phyloP scores from a whole-genome alignment of 305 asterid genomes.

The Fraxinus dipetala region DNA sequence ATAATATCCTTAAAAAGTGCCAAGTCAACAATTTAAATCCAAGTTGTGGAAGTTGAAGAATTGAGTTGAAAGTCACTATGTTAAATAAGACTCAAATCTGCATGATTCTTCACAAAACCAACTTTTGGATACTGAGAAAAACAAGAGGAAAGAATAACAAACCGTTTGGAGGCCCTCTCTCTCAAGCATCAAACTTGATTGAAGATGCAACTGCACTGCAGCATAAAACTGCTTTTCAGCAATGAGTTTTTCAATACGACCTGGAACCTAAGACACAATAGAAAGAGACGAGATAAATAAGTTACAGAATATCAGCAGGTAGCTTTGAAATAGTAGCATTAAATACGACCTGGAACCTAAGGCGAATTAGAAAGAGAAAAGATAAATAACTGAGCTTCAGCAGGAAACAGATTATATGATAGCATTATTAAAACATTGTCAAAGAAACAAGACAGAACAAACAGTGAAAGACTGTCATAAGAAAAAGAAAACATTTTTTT shows the following conservation, averaged over 20 bases:
- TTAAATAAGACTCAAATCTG: neutral
- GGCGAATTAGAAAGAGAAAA: slow-evolving; percentile 23
- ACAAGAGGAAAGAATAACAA: slow-evolving; percentile 32
- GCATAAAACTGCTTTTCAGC: slow-evolving; percentile 95
- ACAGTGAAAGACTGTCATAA: neutral
- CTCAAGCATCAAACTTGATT: slow-evolving; percentile 90
- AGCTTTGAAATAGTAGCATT: neutral
- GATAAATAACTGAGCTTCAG: slow-evolving; percentile 21
- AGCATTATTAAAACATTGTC: neutral
- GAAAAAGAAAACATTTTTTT: slow-evolving; percentile 7
- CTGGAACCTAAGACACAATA: slow-evolving; percentile 69
- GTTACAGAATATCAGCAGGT: neutral
- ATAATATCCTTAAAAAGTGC: neutral
- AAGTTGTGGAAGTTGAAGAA: neutral
- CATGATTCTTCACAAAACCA: neutral
- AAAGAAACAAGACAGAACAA: slow-evolving; percentile 18
- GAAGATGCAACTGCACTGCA: slow-evolving; percentile 93
- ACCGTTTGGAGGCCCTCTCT: slow-evolving; percentile 99
- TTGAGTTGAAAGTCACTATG: neutral
- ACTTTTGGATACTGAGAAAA: neutral
- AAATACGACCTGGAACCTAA: slow-evolving; percentile 85
- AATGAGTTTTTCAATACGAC: slow-evolving; percentile 90
- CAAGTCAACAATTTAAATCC: neutral
- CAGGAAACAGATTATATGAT: slow-evolving; percentile 13
- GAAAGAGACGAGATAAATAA: slow-evolving; percentile 15